phyloP scores from a whole-genome alignment of 2,329 filamentous ascomycete genomes.

The Colletotrichum ledebouriae region DNA sequence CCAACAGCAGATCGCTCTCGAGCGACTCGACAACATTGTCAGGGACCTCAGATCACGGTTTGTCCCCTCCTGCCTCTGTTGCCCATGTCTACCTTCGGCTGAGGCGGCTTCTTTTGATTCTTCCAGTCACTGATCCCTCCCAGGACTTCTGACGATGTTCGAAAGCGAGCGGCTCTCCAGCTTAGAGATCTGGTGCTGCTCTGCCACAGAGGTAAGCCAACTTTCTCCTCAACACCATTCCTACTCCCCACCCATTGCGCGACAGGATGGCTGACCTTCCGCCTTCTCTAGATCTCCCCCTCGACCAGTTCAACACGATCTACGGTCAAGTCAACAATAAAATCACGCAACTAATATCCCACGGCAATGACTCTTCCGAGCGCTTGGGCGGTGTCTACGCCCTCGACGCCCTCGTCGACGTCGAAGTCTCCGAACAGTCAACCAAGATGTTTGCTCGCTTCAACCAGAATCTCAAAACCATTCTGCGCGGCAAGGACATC shows the following conservation, averaged over 20 bases:
- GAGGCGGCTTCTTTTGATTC: neutral
- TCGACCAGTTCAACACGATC: constrained; percentile 79
- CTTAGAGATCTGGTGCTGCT: constrained; percentile 68
- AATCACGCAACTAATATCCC: constrained; percentile 78
- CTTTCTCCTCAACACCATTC: constrained; percentile 20
- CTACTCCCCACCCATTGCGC: neutral
- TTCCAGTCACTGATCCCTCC: neutral
- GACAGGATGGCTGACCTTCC: constrained; percentile 24
- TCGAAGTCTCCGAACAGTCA: constrained; percentile 93
- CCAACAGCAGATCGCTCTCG: constrained; percentile 66
- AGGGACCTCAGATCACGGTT: constrained; percentile 70
- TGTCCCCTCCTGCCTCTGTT: constrained; percentile 34
- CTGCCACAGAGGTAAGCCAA: constrained; percentile 66
- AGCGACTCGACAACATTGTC: constrained; percentile 67
- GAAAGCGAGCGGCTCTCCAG: constrained; percentile 66
- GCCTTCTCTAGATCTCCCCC: constrained; percentile 73
- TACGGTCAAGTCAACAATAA: constrained; percentile 69
- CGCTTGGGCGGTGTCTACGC: constrained; percentile 93
- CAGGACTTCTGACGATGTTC: constrained; percentile 59
- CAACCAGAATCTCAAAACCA: constrained; percentile 87
- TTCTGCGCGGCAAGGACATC: constrained; percentile 91
- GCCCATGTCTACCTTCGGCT: neutral
- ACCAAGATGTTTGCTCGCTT: constrained; percentile 91
- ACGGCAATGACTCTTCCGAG: constrained; percentile 88
- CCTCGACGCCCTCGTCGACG: constrained; percentile 93